phyloP scores from a whole-genome alignment of 495 filamentous ascomycete species.

The Terfezia boudieri region DNA sequence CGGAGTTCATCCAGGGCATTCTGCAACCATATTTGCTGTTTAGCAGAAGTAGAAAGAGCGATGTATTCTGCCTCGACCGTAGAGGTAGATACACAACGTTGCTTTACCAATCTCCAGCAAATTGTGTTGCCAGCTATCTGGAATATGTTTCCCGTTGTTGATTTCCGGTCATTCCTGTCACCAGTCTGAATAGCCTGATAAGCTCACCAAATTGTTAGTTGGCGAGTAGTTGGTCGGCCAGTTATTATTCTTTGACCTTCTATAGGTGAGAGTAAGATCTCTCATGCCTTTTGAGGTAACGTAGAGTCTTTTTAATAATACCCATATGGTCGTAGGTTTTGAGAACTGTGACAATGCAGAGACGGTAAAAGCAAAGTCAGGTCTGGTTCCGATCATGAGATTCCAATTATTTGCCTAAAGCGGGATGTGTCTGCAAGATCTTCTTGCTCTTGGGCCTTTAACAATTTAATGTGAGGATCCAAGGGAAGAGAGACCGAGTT shows the following conservation, averaged over 20 bases:
- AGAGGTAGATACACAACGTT: not conserved
- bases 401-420: conserved; percentile 5
- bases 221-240: not conserved
- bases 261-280: not conserved
- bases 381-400: conserved; percentile 2
- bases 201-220: too few species aligned
- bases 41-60: not conserved
- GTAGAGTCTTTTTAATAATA: conserved; percentile 1
- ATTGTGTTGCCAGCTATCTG: not conserved
- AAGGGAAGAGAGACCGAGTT: not conserved
- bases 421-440: not conserved
- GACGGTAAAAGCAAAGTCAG: conserved; percentile 6
- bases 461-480: not conserved
- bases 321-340: not conserved
- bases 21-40: conserved; percentile 4
- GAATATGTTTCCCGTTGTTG: conserved; percentile 1
- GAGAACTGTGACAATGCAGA: conserved; percentile 3
- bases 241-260: not conserved
- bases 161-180: not conserved
- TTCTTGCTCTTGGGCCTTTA: not conserved
- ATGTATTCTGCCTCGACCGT: conserved; percentile 5
- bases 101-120: not conserved
- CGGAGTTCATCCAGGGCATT: not conserved
- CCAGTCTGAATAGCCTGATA: not conserved
- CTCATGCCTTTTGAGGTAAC: not conserved